Base-by-base conservation (phyloP, 257 asterid genomes). In the Scutellaria galericulata region DNA sequence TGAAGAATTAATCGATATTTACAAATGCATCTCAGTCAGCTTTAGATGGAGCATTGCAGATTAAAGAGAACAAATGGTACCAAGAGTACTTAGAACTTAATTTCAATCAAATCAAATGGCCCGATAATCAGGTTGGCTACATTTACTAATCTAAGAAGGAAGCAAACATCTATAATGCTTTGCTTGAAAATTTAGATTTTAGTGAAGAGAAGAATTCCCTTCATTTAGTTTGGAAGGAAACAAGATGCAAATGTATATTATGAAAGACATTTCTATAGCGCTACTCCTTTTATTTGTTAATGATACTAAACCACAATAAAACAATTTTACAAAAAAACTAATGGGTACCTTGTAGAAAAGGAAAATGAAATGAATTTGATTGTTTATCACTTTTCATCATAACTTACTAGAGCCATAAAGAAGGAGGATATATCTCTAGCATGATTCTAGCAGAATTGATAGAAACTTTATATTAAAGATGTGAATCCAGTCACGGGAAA, bases 1-100 rank as follows among this genome's bases (percentile, higher is more conserved):
- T 18, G 37, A 18, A 37, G 9, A 37, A 24, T 72, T 75, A 66
- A 41, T 22, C 55, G 41, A 74, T 47, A 50, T 52, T 62, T 48
- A 57, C 58, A 59, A 55, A 60, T 11, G 31, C 89, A 75, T 83
- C 42, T 52, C 50, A 39, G 5, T 61, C 57, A 62, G 68, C 66
- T 57, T 39, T 2, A 50, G 5, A 41, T 35, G 47, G n/a, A 58
- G 45, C 51, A 39, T 46, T 22, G 50, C 63, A 57, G 52, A 67
- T 27, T 9, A 66, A 61, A 10, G 74, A 48, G 41, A 24, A 7
- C 12, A 68, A 22, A 42, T 9, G 66, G 53, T 22, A 66, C 42
- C 74, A 58, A 41, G 42, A 11, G 42, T 41, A 45, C 45, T n/a
- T 11, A 48, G 5, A 44, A 59, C 39, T 44, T 69, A 66, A 37